Conservation (phyloP, 345 rosid species). For the Boechera divaricarpa region DNA sequence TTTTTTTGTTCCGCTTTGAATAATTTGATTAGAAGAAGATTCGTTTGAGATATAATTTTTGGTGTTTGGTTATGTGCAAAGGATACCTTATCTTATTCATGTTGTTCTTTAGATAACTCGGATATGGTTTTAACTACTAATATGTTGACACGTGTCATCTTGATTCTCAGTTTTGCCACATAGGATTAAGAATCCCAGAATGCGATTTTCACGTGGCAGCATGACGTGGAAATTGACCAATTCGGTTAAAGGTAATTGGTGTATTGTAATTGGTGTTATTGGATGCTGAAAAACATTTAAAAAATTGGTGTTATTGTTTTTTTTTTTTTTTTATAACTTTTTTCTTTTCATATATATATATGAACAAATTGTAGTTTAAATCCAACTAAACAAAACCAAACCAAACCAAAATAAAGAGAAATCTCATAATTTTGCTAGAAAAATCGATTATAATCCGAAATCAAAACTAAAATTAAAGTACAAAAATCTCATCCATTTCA, state of each 20-base stretch:
- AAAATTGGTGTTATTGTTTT: too few species aligned
- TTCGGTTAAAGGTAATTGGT: background rate
- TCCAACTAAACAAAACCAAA: too few species aligned
- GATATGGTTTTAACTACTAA: conserved; percentile 53
- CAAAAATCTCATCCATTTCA: too few species aligned
- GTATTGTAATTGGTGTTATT: too few species aligned
- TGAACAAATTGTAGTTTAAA: too few species aligned
- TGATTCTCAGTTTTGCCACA: conserved; percentile 38
- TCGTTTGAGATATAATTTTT: conserved; percentile 30
- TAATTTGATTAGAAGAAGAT: conserved; percentile 43
- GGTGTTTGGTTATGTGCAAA: conserved; percentile 40
- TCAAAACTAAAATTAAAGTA: too few species aligned
- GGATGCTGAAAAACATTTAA: too few species aligned
- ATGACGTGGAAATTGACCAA: conserved; percentile 1
- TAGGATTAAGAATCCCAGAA: conserved; percentile 42
- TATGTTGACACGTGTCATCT: conserved; percentile 23
- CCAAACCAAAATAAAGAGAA: too few species aligned
- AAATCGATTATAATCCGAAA: too few species aligned
- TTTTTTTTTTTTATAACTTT: too few species aligned
- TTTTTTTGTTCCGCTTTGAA: conserved; percentile 6
- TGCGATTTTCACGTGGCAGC: conserved; percentile 19
- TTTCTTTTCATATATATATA: too few species aligned
- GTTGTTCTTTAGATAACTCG: conserved; percentile 52
- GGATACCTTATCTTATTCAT: conserved; percentile 51
- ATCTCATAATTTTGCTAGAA: too few species aligned